Conservation (phyloP, 352 stramenopile species). For the Phytophthora foliorum region DNA sequence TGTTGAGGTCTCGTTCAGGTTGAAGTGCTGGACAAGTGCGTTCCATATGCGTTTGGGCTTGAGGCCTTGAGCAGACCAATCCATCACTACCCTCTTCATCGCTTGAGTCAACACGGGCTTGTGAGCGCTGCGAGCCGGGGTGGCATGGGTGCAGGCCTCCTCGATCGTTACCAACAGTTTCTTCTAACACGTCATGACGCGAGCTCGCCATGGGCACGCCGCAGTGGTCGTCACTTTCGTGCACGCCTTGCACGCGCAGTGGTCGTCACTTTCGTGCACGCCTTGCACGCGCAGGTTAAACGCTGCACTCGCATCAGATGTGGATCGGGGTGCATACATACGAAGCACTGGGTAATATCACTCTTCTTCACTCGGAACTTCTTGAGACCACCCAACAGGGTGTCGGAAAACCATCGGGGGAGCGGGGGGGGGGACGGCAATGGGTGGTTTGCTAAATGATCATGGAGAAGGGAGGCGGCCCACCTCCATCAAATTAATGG, state of each 20-base stretch:
- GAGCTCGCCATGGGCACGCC: conserved; percentile 14
- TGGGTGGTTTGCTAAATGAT: background rate
- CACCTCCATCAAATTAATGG: background rate
- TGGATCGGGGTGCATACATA: background rate
- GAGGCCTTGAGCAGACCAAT: conserved; percentile 12
- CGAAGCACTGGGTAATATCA: background rate
- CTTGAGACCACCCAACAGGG: background rate
- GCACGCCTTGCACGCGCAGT: no score
- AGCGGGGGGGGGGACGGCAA: no score
- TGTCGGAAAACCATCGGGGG: background rate
- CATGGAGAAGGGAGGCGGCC: no score
- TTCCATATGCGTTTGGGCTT: conserved; percentile 28
- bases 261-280: no score
- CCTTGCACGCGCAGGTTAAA: background rate
- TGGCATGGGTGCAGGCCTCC: conserved; percentile 15
- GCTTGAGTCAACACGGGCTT: conserved; percentile 13
- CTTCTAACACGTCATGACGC: conserved; percentile 19
- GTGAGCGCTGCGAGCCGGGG: background rate
- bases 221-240: background rate
- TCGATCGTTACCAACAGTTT: conserved; percentile 9
- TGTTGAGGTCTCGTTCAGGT: background rate
- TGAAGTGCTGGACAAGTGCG: conserved; percentile 11
- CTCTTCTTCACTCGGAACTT: background rate
- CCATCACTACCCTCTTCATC: conserved; percentile 17
- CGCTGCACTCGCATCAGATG: background rate